Evolutionary conservation across 371 early-diverging fungal genomes (phyloP).

Genomic region (Syncephalis fuscata): DNA sequence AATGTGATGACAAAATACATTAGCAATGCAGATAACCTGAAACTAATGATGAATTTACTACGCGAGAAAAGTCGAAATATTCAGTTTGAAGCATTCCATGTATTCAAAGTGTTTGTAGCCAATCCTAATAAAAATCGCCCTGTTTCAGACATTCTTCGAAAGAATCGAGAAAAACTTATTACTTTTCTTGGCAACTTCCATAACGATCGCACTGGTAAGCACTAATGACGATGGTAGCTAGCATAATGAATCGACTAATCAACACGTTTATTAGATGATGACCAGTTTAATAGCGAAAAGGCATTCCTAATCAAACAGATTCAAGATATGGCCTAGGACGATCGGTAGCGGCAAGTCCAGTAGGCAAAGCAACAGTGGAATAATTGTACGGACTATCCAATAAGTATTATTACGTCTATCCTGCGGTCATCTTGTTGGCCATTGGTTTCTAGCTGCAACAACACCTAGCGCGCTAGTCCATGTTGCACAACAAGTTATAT

Average conservation of each 20-base stretch:
- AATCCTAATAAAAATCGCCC: constrained; percentile 92
- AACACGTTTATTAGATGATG: constrained; percentile 51
- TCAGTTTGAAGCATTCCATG: constrained; percentile 98
- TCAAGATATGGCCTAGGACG: constrained; percentile 11
- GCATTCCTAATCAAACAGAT: constrained; percentile 88
- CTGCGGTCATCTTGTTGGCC: no score
- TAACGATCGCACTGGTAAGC: constrained; percentile 80
- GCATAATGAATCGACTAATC: background rate
- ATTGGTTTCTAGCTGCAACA: no score
- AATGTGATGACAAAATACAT: constrained; percentile 92
- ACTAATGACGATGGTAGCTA: background rate
- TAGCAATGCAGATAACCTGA: constrained; percentile 78
- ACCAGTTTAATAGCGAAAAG: constrained; percentile 97
- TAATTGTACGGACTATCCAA: no score
- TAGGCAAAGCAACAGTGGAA: no score
- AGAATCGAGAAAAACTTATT: constrained; percentile 84
- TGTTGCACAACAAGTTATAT: no score
- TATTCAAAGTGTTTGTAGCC: constrained; percentile 97
- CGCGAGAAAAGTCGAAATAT: constrained; percentile 90
- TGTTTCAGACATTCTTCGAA: constrained; percentile 76
- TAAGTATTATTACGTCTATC: no score
- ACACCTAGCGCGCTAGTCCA: no score
- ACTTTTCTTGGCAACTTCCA: constrained; percentile 79
- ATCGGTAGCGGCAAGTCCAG: no score
- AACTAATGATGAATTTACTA: constrained; percentile 92